Evolutionary conservation across 2,329 filamentous ascomycete genomes (phyloP), one percentile per base, ranked within the genome.

Genomic region (Nemania serpens): DNA sequence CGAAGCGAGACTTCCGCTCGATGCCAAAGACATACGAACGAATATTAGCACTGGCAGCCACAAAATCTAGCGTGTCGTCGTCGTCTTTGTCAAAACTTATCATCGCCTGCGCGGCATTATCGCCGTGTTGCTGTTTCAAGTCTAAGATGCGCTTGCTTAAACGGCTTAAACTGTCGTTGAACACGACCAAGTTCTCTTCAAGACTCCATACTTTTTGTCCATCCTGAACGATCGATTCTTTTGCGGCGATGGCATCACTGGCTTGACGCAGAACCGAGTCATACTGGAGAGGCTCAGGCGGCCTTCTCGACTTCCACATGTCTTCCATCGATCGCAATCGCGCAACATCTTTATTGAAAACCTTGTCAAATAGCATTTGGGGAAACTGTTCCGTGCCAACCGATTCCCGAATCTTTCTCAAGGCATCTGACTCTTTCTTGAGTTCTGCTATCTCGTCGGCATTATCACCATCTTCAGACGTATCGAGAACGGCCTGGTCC

Each of bases 71-170:
- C 0, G 94, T 97, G 72, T 98, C 94, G 37, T 89, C 86, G 71
- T 99, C 95, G 73, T 99, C 95, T 78, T 99, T 99, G 81, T 99
- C 95, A 71, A 99, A 99, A 1, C 85, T 87, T 53, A 99, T 88
- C 33, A 88, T 84, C 1, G 90, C 87, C 15, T 84, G 79, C 1
- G 78, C 80, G 0, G 80, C 79, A 1, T 79, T 75, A 42, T 76
- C 76, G 57, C 78, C 78, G 36, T 77, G 69, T 4, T 71, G 68
- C 49, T 76, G 76, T 73, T 88, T 88, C 60, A 90, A 79, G 51
- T 87, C 81, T 53, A 89, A 81, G 49, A 95, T 80, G 39, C 94
- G 88, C 70, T 84, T 86, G 75, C 90, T 91, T 33, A 99, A 79
- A 36, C 92, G 86, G 37, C 86, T 81, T 59, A 98, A 77, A 71